phyloP scores from a whole-genome alignment of 495 filamentous ascomycete genomes.

The Penicillium longicatenatum region DNA sequence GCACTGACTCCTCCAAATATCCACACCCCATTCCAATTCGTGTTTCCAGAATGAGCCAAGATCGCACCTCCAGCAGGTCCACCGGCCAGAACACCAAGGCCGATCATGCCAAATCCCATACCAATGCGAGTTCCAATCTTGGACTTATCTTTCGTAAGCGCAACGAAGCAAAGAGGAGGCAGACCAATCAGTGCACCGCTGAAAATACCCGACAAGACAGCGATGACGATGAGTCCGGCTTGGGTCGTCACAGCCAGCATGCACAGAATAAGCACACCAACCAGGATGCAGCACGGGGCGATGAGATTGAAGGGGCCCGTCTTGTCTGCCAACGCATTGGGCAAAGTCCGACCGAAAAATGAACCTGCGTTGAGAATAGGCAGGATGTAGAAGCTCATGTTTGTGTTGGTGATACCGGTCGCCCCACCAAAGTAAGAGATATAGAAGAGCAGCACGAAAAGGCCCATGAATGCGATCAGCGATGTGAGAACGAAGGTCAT shows the following conservation, averaged over 20 bases:
- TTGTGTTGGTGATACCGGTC: slow-evolving; percentile 5
- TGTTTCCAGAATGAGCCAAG: slow-evolving; percentile 17
- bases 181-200: slow-evolving; percentile 37
- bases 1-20: slow-evolving; percentile 17
- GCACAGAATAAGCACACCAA: slow-evolving; percentile 31
- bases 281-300: slow-evolving; percentile 24
- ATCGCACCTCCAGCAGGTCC: slow-evolving; percentile 43
- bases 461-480: slow-evolving; percentile 30
- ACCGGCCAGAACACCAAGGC: slow-evolving; percentile 30
- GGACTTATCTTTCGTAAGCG: slow-evolving; percentile 18
- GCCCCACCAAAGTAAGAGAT: slow-evolving; percentile 21
- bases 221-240: slow-evolving; percentile 36
- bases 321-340: slow-evolving; percentile 38
- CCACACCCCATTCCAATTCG: slow-evolving; percentile 18
- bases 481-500: slow-evolving; percentile 28
- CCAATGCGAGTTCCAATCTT: slow-evolving; percentile 41
- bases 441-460: slow-evolving; percentile 40
- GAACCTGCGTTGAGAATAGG: slow-evolving; percentile 45
- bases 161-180: slow-evolving; percentile 27
- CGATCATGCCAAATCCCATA: slow-evolving; percentile 29
- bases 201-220: slow-evolving; percentile 17
- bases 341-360: slow-evolving; percentile 40
- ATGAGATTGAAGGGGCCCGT: slow-evolving; percentile 41
- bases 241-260: slow-evolving; percentile 33
- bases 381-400: slow-evolving; percentile 41